phyloP scores from a whole-genome alignment of 371 early-diverging fungal species.

The Thermomucor indicae-seudaticae region DNA sequence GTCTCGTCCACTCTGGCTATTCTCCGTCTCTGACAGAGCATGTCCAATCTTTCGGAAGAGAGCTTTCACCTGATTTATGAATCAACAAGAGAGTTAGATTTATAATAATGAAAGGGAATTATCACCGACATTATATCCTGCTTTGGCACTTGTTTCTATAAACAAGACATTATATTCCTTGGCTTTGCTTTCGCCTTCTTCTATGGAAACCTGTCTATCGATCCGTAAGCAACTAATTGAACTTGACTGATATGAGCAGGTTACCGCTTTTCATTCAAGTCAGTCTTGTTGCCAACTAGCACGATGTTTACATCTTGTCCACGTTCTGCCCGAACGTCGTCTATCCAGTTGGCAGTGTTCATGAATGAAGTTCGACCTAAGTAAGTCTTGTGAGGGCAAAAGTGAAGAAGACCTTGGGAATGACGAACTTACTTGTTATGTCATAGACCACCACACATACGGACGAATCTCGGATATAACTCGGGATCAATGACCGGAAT shows the following conservation, averaged over 20 bases:
- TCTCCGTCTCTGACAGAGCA: constrained; percentile 90
- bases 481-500: constrained; percentile 95
- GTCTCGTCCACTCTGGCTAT: constrained; percentile 34
- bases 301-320: constrained; percentile 97
- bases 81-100: background rate
- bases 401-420: background rate
- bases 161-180: constrained; percentile 94
- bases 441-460: constrained; percentile 98
- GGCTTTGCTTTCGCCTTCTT: constrained; percentile 96
- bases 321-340: constrained; percentile 96
- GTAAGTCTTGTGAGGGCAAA: background rate
- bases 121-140: constrained; percentile 82
- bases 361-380: constrained; percentile 88
- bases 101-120: background rate
- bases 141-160: constrained; percentile 96
- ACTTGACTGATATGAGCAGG: too few relatives aligned
- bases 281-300: constrained; percentile 99
- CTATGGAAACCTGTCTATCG: constrained; percentile 82
- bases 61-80: constrained; percentile 62
- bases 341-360: constrained; percentile 98
- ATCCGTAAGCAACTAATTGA: too few relatives aligned
- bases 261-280: constrained; percentile 89
- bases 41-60: constrained; percentile 95
- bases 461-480: constrained; percentile 98
- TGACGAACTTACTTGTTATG: constrained; percentile 68